Conservation (phyloP, 2,329 filamentous ascomycete genomes). For the Cercospora zeina region DNA sequence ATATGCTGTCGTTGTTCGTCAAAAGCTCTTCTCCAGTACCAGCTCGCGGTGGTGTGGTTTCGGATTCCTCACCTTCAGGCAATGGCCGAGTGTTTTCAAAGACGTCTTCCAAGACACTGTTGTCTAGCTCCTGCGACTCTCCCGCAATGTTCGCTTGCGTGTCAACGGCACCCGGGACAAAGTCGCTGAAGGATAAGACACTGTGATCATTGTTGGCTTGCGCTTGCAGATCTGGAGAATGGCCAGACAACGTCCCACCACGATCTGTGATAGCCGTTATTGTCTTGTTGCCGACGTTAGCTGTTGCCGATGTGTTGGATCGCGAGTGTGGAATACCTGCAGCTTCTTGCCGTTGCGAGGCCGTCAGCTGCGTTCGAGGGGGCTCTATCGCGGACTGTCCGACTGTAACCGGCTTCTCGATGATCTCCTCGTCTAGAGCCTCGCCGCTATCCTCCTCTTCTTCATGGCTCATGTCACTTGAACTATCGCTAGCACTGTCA, state of each 20-base stretch:
- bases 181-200: background rate
- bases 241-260: slow-evolving; percentile 17
- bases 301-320: slow-evolving; percentile 8
- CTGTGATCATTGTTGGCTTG: slow-evolving; percentile 1
- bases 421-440: background rate
- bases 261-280: slow-evolving; percentile 13
- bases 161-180: background rate
- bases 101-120: slow-evolving; percentile 19
- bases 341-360: slow-evolving; percentile 13
- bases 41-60: slow-evolving; percentile 1
- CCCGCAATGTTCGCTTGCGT: background rate
- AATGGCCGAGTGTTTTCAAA: slow-evolving; percentile 26
- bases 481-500: background rate
- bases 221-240: slow-evolving; percentile 8
- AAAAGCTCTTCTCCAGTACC: slow-evolving; percentile 18
- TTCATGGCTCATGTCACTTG: background rate
- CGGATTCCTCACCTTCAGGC: slow-evolving; percentile 29
- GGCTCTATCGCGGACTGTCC: slow-evolving; percentile 9
- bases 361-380: background rate
- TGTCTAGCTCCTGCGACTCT: slow-evolving; percentile 4
- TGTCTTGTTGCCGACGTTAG: slow-evolving; percentile 18
- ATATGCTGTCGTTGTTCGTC: slow-evolving; percentile 21
- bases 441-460: background rate
- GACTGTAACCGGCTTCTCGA: background rate
- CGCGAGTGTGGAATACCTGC: slow-evolving; percentile 12